These are phyloP conservation scores for Arthrobotrys sinensis DNA, from an alignment of 2,329 filamentous ascomycete genomes.

Conservation along the genomic window DNA sequence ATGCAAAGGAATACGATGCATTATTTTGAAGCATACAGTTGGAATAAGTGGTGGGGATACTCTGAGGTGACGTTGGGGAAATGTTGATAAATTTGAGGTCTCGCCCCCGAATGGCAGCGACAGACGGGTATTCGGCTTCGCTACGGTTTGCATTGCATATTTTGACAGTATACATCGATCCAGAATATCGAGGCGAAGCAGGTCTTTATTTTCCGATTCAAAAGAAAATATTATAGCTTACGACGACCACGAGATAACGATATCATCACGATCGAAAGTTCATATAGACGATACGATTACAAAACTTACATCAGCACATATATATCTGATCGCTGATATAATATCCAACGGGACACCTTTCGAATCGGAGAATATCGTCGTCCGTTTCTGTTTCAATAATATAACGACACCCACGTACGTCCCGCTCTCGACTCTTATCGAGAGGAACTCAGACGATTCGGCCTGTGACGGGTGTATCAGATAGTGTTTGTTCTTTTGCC, in stretches of 20 bases:
- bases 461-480: slow-evolving; percentile 6
- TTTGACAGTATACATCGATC: neutral
- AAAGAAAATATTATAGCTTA: neutral
- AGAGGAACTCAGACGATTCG: slow-evolving; percentile 18
- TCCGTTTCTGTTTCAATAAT: slow-evolving; percentile 41
- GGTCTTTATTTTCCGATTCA: slow-evolving; percentile 10
- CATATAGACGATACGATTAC: slow-evolving; percentile 52
- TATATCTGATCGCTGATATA: neutral
- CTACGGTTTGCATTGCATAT: slow-evolving; percentile 15
- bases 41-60: neutral
- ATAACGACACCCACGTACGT: slow-evolving; percentile 5
- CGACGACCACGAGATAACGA: slow-evolving; percentile 13
- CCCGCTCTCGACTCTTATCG: neutral
- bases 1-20: neutral
- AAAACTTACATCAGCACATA: slow-evolving; percentile 25
- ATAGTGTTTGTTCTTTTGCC: slow-evolving; percentile 6
- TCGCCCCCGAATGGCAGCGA: neutral
- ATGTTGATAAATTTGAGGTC: slow-evolving; percentile 22
- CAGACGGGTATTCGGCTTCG: slow-evolving; percentile 17
- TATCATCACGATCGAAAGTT: neutral
- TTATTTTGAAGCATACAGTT: neutral
- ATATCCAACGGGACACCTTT: slow-evolving; percentile 15
- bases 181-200: slow-evolving; percentile 16
- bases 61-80: neutral
- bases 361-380: slow-evolving; percentile 30